Percentiles rank a stretch among this genome's conserved stretches.
Conservation (phyloP, 768 basidiomycete genomes). For the Suillus bovinus region DNA sequence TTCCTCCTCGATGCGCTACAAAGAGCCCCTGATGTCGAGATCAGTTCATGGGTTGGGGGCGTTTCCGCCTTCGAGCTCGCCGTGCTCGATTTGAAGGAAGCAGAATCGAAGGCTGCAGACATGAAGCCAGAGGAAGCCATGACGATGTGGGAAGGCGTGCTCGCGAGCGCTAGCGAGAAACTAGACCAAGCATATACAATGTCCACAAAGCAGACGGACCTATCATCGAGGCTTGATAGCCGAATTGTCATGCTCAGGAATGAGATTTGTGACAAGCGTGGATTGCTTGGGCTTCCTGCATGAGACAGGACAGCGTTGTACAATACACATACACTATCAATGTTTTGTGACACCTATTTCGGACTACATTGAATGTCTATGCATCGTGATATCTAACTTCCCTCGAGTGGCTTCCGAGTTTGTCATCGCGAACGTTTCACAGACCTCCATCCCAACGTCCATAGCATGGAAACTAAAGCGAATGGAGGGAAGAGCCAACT, state of each 20-base stretch:
- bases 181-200: slow-evolving; percentile 52
- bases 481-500: slow-evolving; percentile 61
- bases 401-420: not conserved
- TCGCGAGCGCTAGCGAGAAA: slow-evolving; percentile 48
- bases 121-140: slow-evolving; percentile 32
- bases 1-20: slow-evolving; percentile 54
- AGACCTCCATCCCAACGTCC: slow-evolving; percentile 38
- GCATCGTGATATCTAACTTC: not conserved
- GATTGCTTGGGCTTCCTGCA: slow-evolving; percentile 36
- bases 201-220: slow-evolving; percentile 54
- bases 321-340: not conserved
- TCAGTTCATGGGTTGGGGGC: slow-evolving; percentile 68
- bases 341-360: not conserved
- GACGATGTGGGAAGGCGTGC: slow-evolving; percentile 46
- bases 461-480: slow-evolving; percentile 48
- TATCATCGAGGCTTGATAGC: slow-evolving; percentile 69
- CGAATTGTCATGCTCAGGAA: slow-evolving; percentile 68
- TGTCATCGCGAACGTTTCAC: not conserved
- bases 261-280: slow-evolving; percentile 66
- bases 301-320: not conserved
- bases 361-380: not conserved
- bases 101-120: slow-evolving; percentile 36
- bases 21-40: slow-evolving; percentile 40
- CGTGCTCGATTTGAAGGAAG: slow-evolving; percentile 67
- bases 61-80: slow-evolving; percentile 71